Base-by-base conservation (phyloP, 2,329 filamentous ascomycete genomes). In the Monosporascus sp. region DNA sequence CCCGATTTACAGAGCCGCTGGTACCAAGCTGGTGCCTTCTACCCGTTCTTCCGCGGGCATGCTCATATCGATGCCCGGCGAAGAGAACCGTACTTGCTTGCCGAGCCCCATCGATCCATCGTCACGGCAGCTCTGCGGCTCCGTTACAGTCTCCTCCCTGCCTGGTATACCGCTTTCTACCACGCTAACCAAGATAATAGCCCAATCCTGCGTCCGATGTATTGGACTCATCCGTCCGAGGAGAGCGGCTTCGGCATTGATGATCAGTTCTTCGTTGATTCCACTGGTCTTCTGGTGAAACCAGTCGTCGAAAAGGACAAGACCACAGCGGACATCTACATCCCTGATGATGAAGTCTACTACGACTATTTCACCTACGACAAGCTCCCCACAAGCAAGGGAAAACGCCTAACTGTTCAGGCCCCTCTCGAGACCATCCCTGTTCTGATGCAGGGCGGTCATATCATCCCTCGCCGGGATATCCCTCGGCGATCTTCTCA, bases 151-250 rank as follows among this genome's bases (percentile, higher is more conserved):
- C 80, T 99, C 37, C 80, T 99, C 41, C 94, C 94, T 27, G 84
- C 89, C 1, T 97, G 92, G 92, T 99, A 99, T 71, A 97, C 93
- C 1, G 91, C 93, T 8, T 99, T 99, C 78, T 90, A 93, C 66
- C 85, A 95, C 65, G 90, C 94, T 14, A 87, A 89, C 62, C 79
- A 84, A 17, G 84, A 89, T 47, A 93, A 92, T 41, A 88, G 85
- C 52, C 94, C 94, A 0, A 93, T 99, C 61, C 78, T 99, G 52
- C 83, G 90, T 50, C 93, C 94, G 9, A 91, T 97, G 74, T 96
- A 92, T 74, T 97, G 93, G 75, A 88, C 90, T 2, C 90, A 96
- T 65, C 94, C 94, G 0, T 76, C 80, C 1, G 91, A 95, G 60
- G 93, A 97, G 69, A 79, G 78, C 48, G 91, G 91, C n/a, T 95